Conservation (phyloP, 23 red algal genomes). For the Gracilaria vermiculophylla region DNA sequence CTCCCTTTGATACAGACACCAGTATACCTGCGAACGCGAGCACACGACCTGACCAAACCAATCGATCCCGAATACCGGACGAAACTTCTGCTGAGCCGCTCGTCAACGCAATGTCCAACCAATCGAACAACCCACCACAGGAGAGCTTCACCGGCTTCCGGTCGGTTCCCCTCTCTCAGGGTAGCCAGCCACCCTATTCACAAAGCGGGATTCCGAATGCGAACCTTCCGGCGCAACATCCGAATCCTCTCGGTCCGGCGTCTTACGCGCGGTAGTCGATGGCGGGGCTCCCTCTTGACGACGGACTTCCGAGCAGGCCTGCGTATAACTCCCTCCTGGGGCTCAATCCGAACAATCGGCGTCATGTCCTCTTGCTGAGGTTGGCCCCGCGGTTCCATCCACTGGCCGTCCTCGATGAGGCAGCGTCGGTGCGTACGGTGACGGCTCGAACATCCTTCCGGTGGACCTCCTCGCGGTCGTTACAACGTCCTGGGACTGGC, state of each 20-base stretch:
- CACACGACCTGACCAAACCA: not conserved
- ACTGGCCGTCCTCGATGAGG: not conserved
- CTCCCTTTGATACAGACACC: not conserved
- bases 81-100: not conserved
- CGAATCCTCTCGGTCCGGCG: not conserved
- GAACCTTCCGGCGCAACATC: too few relatives aligned
- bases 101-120: not conserved
- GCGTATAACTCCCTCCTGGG: not conserved
- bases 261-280: not conserved
- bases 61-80: not conserved
- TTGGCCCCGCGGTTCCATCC: not conserved
- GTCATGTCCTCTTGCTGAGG: not conserved
- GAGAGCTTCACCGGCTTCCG: not conserved
- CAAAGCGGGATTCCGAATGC: too few relatives aligned
- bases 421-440: not conserved
- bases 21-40: not conserved
- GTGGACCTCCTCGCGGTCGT: not conserved
- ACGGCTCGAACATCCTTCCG: not conserved
- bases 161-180: not conserved
- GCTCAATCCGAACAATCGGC: not conserved
- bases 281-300: not conserved
- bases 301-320: not conserved
- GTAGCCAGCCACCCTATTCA: too few relatives aligned
- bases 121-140: not conserved
- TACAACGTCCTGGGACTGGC: not conserved